A percentile compares a stretch with the other conserved stretches of the same genome.
phyloP scores from a whole-genome alignment of 2,329 filamentous ascomycete species.

The Fusarium albidum region DNA sequence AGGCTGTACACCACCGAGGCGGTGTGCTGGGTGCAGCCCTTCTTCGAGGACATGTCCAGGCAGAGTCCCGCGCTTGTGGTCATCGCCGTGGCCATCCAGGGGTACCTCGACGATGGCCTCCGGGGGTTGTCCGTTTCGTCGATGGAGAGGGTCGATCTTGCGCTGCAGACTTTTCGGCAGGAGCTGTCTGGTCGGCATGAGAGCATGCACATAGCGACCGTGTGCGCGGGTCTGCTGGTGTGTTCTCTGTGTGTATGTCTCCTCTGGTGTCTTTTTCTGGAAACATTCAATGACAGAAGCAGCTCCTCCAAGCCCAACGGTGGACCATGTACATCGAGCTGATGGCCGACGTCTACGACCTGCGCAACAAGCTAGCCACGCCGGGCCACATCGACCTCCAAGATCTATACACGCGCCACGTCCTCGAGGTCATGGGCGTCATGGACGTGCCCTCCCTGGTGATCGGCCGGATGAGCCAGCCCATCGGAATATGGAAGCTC shows the following conservation, averaged over 20 bases:
- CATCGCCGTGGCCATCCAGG: constrained; percentile 34
- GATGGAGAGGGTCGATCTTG: constrained; percentile 33
- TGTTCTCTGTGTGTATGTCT: constrained; percentile 35
- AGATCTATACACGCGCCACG: constrained; percentile 23
- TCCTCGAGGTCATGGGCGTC: constrained; percentile 33
- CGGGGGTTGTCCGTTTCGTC: constrained; percentile 31
- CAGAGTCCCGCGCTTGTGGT: constrained; percentile 34
- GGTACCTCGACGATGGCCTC: constrained; percentile 30
- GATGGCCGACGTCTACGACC: constrained; percentile 32
- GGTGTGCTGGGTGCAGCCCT: constrained; percentile 33
- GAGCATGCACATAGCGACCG: constrained; percentile 27
- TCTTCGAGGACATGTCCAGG: constrained; percentile 36
- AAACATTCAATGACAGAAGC: no score
- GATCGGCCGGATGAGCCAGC: constrained; percentile 20
- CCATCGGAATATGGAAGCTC: constrained; percentile 36
- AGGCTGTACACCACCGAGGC: constrained; percentile 34
- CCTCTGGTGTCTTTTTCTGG: neutral
- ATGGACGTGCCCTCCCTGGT: constrained; percentile 35
- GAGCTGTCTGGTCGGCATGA: constrained; percentile 29
- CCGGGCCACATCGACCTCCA: constrained; percentile 19
- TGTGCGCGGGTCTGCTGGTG: constrained; percentile 33
- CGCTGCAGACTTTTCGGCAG: constrained; percentile 34
- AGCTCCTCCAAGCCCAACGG: constrained; percentile 35
- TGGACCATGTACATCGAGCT: constrained; percentile 37
- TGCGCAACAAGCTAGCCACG: constrained; percentile 19